Evolutionary conservation across 495 filamentous ascomycete species (phyloP).

Genomic region (Niebla homalea): DNA sequence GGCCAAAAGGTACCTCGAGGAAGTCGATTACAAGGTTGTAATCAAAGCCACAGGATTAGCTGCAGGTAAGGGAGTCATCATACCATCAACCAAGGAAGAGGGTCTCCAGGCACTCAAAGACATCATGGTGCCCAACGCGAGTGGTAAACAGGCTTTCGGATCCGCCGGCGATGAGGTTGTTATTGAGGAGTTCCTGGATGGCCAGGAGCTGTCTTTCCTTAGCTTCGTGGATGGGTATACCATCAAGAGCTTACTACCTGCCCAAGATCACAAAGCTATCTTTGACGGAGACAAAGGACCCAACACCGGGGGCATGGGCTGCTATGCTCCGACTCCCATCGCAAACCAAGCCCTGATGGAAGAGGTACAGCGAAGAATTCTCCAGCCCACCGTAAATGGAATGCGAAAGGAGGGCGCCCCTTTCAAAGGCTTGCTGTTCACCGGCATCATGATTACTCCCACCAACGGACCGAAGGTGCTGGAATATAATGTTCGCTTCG

Average conservation of each 20-base stretch:
- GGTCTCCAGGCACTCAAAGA: slow-evolving; percentile 68
- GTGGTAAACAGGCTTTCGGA: slow-evolving; percentile 41
- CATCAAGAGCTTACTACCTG: slow-evolving; percentile 72
- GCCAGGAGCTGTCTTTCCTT: slow-evolving; percentile 84
- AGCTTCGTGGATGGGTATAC: slow-evolving; percentile 85
- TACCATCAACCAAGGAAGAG: slow-evolving; percentile 68
- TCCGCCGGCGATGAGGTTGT: slow-evolving; percentile 83
- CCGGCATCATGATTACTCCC: slow-evolving; percentile 89
- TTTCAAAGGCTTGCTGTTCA: slow-evolving; percentile 83
- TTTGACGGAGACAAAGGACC: slow-evolving; percentile 83
- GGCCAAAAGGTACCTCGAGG: slow-evolving; percentile 64
- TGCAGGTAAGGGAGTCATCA: slow-evolving; percentile 84
- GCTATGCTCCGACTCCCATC: slow-evolving; percentile 83
- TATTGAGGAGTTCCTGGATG: slow-evolving; percentile 87
- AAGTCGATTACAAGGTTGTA: slow-evolving; percentile 60
- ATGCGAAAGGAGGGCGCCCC: slow-evolving; percentile 67
- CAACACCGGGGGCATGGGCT: slow-evolving; percentile 97
- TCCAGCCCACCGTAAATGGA: slow-evolving; percentile 80
- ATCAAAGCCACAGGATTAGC: slow-evolving; percentile 77
- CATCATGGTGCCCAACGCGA: slow-evolving; percentile 75
- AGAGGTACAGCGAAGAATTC: slow-evolving; percentile 65
- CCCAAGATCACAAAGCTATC: slow-evolving; percentile 93
- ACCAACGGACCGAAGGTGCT: slow-evolving; percentile 66
- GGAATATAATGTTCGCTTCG: slow-evolving; percentile 95
- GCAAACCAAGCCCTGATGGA: slow-evolving; percentile 60